Conservation (phyloP, 495 filamentous ascomycete genomes). For the Neurospora sp. region DNA sequence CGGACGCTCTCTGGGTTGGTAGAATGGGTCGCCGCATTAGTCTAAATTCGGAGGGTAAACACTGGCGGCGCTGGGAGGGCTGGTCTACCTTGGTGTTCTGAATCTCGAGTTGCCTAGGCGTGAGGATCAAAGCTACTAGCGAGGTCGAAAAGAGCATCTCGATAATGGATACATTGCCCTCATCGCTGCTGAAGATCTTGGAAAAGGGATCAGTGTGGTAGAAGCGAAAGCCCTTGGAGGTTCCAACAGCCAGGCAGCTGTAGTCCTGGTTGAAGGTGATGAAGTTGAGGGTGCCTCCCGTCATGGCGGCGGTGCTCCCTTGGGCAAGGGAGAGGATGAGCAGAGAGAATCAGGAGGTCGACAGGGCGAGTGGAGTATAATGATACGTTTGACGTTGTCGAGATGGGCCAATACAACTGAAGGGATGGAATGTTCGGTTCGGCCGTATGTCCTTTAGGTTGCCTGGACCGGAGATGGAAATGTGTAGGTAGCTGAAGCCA, state of each 20-base stretch:
- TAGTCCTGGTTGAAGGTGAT: conserved; percentile 99
- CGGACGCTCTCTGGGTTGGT: conserved; percentile 63
- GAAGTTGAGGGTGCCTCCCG: conserved; percentile 73
- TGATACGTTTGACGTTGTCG: not conserved
- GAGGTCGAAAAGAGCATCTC: conserved; percentile 99
- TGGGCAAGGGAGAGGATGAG: not conserved
- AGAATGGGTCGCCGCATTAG: not conserved
- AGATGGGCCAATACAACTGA: not conserved
- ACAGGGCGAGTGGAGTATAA: not conserved
- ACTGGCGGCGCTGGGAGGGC: not conserved
- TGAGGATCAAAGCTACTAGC: conserved; percentile 85
- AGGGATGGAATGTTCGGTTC: not conserved
- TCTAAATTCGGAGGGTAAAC: not conserved
- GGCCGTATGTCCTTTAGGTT: not conserved
- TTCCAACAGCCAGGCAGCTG: conserved; percentile 89
- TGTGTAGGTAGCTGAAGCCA: not conserved
- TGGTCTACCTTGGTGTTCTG: conserved; percentile 86
- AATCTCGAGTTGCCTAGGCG: conserved; percentile 82
- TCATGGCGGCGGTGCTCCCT: conserved; percentile 22
- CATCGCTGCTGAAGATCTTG: conserved; percentile 85
- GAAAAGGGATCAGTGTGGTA: conserved; percentile 93
- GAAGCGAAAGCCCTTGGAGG: conserved; percentile 83
- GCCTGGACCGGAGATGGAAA: not conserved
- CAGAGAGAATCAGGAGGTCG: not conserved
- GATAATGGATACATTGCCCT: conserved; percentile 86